These are phyloP conservation scores for Serendipita sp. DNA, from an alignment of 768 basidiomycete genomes.

Conservation along the genomic window DNA sequence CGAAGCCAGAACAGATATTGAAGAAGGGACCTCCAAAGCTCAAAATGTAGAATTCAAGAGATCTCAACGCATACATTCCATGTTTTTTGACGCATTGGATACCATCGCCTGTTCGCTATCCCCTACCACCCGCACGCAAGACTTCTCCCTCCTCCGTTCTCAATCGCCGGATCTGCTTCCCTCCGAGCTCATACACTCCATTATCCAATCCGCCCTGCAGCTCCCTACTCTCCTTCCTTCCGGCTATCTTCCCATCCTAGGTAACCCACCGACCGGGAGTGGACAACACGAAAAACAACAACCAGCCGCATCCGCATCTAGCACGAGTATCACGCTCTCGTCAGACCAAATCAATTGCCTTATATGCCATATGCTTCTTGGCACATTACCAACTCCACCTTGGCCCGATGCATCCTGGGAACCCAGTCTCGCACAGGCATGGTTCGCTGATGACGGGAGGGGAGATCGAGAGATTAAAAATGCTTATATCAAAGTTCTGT, in stretches of 20 bases:
- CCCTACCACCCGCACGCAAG: not conserved
- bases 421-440: not conserved
- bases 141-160: not conserved
- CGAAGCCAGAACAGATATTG: not conserved
- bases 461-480: not conserved
- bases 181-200: not conserved
- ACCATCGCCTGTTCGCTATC: not conserved
- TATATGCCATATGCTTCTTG: not conserved
- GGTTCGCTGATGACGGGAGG: conserved; percentile 1
- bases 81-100: not conserved
- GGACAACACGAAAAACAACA: not conserved
- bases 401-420: not conserved
- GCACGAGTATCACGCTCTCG: not conserved
- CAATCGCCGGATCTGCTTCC: not conserved
- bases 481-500: not conserved
- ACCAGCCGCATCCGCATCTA: too few relatives aligned
- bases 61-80: too few relatives aligned
- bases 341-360: not conserved
- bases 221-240: not conserved
- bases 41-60: too few relatives aligned
- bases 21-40: too few relatives aligned
- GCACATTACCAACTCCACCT: not conserved
- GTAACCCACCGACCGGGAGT: not conserved
- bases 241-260: not conserved
- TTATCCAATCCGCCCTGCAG: not conserved